phyloP scores from a whole-genome alignment of 164 flowering plant species.

The Vitis rupestris region DNA sequence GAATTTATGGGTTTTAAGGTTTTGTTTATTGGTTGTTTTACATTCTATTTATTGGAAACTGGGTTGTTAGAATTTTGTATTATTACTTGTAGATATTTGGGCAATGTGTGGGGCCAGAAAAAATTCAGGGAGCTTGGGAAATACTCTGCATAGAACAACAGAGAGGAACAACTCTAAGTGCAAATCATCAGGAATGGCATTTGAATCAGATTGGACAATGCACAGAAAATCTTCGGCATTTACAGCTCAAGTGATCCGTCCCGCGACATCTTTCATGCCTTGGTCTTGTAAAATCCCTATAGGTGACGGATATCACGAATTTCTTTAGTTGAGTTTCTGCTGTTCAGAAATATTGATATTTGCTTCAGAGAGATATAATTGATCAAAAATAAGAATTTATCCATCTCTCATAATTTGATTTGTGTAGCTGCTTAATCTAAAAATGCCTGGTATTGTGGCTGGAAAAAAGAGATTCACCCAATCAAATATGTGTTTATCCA shows the following conservation, averaged over 20 bases:
- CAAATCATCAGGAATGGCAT: slow-evolving; percentile 58
- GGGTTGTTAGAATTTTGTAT: background rate
- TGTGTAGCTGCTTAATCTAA: slow-evolving; percentile 8
- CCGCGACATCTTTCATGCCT: slow-evolving; percentile 57
- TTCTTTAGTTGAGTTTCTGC: slow-evolving; percentile 34
- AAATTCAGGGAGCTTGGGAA: slow-evolving; percentile 17
- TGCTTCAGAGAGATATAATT: slow-evolving; percentile 15
- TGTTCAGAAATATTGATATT: slow-evolving; percentile 1
- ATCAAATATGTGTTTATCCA: slow-evolving; percentile 50
- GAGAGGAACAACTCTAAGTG: slow-evolving; percentile 25
- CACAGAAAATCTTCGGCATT: slow-evolving; percentile 40
- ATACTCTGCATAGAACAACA: slow-evolving; percentile 12
- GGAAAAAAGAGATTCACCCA: slow-evolving; percentile 42
- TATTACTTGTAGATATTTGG: slow-evolving; percentile 37
- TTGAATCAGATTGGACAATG: slow-evolving; percentile 49
- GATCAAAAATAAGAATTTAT: slow-evolving; percentile 9
- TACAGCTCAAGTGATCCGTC: slow-evolving; percentile 46
- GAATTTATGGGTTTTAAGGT: background rate
- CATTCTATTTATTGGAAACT: background rate
- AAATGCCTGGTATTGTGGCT: slow-evolving; percentile 53
- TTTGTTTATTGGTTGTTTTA: background rate
- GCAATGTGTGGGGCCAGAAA: slow-evolving; percentile 47
- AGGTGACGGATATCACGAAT: slow-evolving; percentile 76
- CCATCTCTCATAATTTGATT: slow-evolving; percentile 13
- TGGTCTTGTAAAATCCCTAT: slow-evolving; percentile 79